These are phyloP conservation scores for Rhodotorula babjevae DNA, from an alignment of 768 basidiomycete species.

Conservation along the genomic window DNA sequence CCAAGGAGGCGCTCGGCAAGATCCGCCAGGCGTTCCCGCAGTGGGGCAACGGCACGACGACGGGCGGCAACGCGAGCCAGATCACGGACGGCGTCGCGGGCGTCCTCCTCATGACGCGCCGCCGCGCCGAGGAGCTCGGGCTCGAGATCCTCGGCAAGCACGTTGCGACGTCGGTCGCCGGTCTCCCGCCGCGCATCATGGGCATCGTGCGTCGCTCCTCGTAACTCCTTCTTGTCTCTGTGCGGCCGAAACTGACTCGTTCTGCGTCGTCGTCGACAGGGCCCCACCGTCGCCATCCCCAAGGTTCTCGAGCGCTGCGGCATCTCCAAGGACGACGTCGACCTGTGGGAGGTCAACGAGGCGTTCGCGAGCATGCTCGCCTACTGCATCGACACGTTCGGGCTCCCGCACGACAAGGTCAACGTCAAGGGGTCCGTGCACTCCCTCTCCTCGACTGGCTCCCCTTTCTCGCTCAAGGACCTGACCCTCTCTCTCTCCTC, in stretches of 20 bases:
- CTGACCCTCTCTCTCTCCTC: background rate
- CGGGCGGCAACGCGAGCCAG: constrained; percentile 71
- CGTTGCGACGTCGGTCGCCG: constrained; percentile 65
- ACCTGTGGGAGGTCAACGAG: constrained; percentile 82
- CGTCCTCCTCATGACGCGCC: constrained; percentile 71
- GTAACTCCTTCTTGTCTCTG: no score
- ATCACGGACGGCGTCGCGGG: constrained; percentile 87
- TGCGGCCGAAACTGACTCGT: background rate
- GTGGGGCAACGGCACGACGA: constrained; percentile 55
- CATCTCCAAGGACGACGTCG: constrained; percentile 64
- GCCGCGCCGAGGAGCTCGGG: constrained; percentile 70
- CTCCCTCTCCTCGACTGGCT: background rate
- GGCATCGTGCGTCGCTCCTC: constrained; percentile 18
- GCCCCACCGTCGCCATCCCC: constrained; percentile 78
- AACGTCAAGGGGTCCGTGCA: constrained; percentile 65
- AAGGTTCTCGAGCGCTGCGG: constrained; percentile 62
- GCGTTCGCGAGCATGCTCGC: constrained; percentile 55
- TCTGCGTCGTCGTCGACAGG: constrained; percentile 43
- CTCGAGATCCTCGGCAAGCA: constrained; percentile 72
- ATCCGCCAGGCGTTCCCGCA: constrained; percentile 80
- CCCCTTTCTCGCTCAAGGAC: no score
- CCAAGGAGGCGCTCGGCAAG: constrained; percentile 68
- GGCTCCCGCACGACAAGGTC: constrained; percentile 61
- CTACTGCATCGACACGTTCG: constrained; percentile 65
- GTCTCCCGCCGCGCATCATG: constrained; percentile 76